Base-by-base conservation (phyloP, 805 yeast genomes). In the Saccharomyces kudriavzevii region DNA sequence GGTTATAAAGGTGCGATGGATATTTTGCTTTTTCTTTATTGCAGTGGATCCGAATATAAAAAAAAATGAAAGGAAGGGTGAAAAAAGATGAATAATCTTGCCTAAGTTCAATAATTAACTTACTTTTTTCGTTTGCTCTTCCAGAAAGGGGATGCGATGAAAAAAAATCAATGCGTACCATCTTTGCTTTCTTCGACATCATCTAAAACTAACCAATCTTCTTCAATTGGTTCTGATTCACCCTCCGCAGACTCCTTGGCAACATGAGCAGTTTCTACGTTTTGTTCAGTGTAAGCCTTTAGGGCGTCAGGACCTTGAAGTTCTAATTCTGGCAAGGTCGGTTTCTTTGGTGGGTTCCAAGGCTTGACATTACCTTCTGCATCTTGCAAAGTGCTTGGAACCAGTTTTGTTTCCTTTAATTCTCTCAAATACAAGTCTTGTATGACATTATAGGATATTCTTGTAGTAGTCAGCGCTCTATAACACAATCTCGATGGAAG, bases 321-420 rank as follows among this genome's bases (percentile, higher is more conserved):
- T 71, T 89, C 96, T 54, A 81, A 69, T 59, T 79, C 73, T 63
- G 97, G 97, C 48, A 77, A 71, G 60, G 81, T 71, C 64, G 98
- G 96, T 62, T 89, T 81, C 58, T 79, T 71, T 65, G 98, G 98
- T 58, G 83, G 75, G 57, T 77, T 73, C 94, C 96, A 94, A 64
- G 87, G 82, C 74, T 85, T 83, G 62, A 90, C 92, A 60, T 85
- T 79, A 59, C 82, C 80, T 66, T 84, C 89, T 58, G 92, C 85
- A 62, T 87, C 96, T 60, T 80, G 77, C 55, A 87, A 82, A 55
- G 86, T 74, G 52, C 85, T 69, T 56, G 89, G 83, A 55, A 85
- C 80, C 69, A 96, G 91, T 79, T 90, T 89, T 83, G 88, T 91
- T 58, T 83, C 82, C 77, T 85, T 88, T 74, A 94, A 77, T 74